Evolutionary conservation across 2,329 filamentous ascomycete species (phyloP).

Genomic region (Penicillium capsulatum): DNA sequence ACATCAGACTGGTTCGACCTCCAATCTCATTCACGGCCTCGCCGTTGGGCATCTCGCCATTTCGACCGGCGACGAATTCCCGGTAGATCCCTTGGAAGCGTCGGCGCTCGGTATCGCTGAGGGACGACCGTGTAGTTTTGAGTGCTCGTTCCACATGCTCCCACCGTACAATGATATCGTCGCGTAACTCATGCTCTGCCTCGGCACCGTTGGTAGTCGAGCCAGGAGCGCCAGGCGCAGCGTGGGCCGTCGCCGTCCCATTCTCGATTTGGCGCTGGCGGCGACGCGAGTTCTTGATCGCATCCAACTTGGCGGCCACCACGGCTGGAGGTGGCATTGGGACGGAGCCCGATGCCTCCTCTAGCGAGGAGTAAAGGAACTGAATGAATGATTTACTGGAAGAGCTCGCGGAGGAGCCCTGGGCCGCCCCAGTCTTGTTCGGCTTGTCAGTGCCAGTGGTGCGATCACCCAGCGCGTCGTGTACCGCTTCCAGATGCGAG

Average conservation of each 20-base stretch:
- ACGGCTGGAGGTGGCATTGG: slow-evolving; percentile 71
- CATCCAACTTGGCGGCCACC: slow-evolving; percentile 75
- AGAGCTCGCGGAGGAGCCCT: slow-evolving; percentile 31
- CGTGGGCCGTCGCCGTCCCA: slow-evolving; percentile 16
- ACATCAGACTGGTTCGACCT: slow-evolving; percentile 91
- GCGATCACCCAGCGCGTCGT: slow-evolving; percentile 72
- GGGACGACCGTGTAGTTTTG: slow-evolving; percentile 72
- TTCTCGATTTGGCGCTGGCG: slow-evolving; percentile 55
- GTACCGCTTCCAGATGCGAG: slow-evolving; percentile 92
- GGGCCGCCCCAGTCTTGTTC: slow-evolving; percentile 28
- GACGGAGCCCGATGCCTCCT: slow-evolving; percentile 53
- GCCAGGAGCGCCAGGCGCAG: slow-evolving; percentile 7
- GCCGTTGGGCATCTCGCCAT: slow-evolving; percentile 91
- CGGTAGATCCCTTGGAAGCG: slow-evolving; percentile 76
- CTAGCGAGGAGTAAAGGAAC: slow-evolving; percentile 68
- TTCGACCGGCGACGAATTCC: slow-evolving; percentile 88
- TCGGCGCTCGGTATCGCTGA: slow-evolving; percentile 70
- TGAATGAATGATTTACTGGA: slow-evolving; percentile 60
- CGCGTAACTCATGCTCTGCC: slow-evolving; percentile 32
- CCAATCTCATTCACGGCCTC: slow-evolving; percentile 90
- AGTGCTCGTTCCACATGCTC: slow-evolving; percentile 76
- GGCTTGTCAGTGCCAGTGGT: slow-evolving; percentile 39
- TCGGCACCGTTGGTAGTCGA: slow-evolving; percentile 23
- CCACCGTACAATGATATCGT: slow-evolving; percentile 80
- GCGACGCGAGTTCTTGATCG: slow-evolving; percentile 68